Evolutionary conservation across 129 eudicot species (phyloP), one percentile per base, ranked within the genome.

Genomic region (Lactuca sativa): DNA sequence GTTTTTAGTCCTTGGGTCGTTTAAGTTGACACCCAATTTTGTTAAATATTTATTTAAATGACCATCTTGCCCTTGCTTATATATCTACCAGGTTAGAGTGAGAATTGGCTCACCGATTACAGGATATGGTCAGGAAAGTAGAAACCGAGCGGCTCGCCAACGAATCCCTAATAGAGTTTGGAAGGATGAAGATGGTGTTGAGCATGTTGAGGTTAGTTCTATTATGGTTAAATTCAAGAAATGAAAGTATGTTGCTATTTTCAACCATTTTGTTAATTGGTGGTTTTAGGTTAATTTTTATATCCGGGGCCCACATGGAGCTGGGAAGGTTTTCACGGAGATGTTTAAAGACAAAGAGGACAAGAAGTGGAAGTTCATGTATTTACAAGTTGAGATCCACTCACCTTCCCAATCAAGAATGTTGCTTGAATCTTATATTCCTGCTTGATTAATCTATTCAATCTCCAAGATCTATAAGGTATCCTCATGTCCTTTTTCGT

Each of bases 131-230:
- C 95, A 91, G 76, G 95, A 89, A 64, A 84, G 88, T 49, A 85
- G 95, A 70, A 92, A 92, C 69, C 92, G 98, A 61, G 95, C 95
- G 8, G 96, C 96, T 44, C 95, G 95, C 60, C 95, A 92, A 72
- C 81, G 86, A 14, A 77, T 89, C 43, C 88, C 96, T 41, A 74
- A 89, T 51, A 86, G 89, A 73, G 54, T 63, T 62, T 92, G 97
- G 96, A 86, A 81, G 30, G 97, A 92, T 63, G 97, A 88, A 61
- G 96, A 86, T 15, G 95, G 95, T 1, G 86, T 84, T 62, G 97
- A 92, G 82, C 96, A 92, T 78, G 85, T 88, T 60, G 87, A 86
- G 88, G 97, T 86, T 78, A 70, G 25, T 67, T 48, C 41, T 61
- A 18, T 40, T 69, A 25, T 25, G 30, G 1, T 25, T 25, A 25